Conservation (phyloP, 495 filamentous ascomycete species). For the Recurvomyces mirabilis region DNA sequence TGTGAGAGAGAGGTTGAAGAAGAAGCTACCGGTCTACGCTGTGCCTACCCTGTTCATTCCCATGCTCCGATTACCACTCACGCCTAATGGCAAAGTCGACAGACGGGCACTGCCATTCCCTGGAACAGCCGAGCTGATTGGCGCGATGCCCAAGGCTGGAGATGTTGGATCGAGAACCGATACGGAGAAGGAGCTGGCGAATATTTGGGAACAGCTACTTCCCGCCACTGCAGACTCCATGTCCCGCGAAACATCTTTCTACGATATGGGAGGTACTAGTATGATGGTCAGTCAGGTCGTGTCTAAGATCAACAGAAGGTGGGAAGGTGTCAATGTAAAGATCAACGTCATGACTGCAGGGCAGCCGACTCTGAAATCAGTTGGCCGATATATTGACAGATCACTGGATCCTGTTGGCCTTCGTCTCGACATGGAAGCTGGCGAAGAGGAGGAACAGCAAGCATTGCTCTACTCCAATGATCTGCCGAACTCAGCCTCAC, state of each 20-base stretch:
- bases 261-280: conserved; percentile 79
- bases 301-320: conserved; percentile 52
- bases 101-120: conserved; percentile 87
- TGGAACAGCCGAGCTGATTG: conserved; percentile 51
- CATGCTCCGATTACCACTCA: conserved; percentile 70
- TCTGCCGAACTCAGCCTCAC: conserved; percentile 11
- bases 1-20: conserved; percentile 61
- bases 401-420: conserved; percentile 35
- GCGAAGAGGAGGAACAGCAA: conserved; percentile 22
- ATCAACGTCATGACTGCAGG: conserved; percentile 64
- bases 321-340: conserved; percentile 52
- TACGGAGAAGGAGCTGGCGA: conserved; percentile 56
- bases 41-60: conserved; percentile 74
- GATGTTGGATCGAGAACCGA: conserved; percentile 37
- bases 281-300: conserved; percentile 82
- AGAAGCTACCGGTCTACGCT: conserved; percentile 67
- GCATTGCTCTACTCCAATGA: conserved; percentile 22
- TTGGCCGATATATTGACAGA: conserved; percentile 65
- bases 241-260: conserved; percentile 60
- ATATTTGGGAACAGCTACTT: conserved; percentile 54
- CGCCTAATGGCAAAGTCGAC: conserved; percentile 93
- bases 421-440: conserved; percentile 20
- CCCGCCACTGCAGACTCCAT: conserved; percentile 43
- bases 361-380: conserved; percentile 58
- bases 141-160: conserved; percentile 30